phyloP scores from a whole-genome alignment of 2,329 filamentous ascomycete genomes.

The Coniella vitis region DNA sequence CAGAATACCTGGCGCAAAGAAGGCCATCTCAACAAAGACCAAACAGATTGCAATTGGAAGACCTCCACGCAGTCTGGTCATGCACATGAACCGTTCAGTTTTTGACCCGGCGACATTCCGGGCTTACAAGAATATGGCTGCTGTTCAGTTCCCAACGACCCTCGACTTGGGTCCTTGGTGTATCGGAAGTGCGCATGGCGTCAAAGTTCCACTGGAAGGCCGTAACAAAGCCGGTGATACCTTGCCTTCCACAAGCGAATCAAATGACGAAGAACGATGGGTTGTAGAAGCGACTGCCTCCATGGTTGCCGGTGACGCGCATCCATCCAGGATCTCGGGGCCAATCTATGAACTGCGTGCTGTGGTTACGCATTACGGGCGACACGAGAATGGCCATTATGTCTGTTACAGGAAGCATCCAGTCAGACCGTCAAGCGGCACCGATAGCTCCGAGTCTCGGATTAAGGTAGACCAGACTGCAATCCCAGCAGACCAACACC shows the following conservation, averaged over 20 bases:
- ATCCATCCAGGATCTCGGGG: constrained; percentile 45
- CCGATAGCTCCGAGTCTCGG: constrained; percentile 1
- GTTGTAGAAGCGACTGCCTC: constrained; percentile 59
- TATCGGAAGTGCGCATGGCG: constrained; percentile 51
- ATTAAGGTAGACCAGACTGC: constrained; percentile 15
- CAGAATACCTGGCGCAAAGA: constrained; percentile 59
- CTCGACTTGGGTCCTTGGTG: constrained; percentile 83
- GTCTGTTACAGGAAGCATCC: constrained; percentile 78
- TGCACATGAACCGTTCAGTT: constrained; percentile 88
- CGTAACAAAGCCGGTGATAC: constrained; percentile 13
- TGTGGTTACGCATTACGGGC: constrained; percentile 80
- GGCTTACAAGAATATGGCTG: constrained; percentile 76
- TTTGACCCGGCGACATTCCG: constrained; percentile 79
- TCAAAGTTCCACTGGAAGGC: background rate
- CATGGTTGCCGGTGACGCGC: constrained; percentile 59
- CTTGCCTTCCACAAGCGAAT: constrained; percentile 20
- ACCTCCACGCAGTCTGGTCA: constrained; percentile 69
- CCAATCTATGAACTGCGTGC: constrained; percentile 72
- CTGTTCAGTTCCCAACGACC: constrained; percentile 66
- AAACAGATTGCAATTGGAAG: constrained; percentile 82
- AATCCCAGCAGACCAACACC: constrained; percentile 21
- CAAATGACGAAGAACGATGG: constrained; percentile 56
- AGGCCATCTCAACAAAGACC: constrained; percentile 75
- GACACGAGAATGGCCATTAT: constrained; percentile 94
- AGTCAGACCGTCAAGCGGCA: constrained; percentile 47